Evolutionary conservation across 192 early-diverging fungal species (phyloP).

Genomic region (Thamnidium elegans): DNA sequence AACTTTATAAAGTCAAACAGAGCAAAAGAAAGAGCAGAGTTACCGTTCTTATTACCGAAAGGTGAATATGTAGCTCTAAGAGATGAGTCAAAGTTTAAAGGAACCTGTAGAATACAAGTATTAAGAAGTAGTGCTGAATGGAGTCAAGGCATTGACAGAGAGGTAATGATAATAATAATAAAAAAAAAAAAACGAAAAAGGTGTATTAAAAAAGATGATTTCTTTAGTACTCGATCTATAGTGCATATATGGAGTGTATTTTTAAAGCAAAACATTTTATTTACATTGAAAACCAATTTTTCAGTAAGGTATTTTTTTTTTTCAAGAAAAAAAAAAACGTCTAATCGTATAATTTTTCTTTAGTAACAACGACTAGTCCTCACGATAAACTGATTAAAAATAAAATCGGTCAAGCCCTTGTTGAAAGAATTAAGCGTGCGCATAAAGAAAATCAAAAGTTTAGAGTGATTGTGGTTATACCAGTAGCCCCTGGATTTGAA

Average conservation of each 20-base stretch:
- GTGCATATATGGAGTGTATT: conserved; percentile 79
- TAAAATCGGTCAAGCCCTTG: conserved; percentile 55
- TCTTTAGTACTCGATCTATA: conserved; percentile 69
- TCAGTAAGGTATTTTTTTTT: conserved; percentile 48
- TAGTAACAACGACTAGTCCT: conserved; percentile 48
- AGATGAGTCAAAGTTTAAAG: conserved; percentile 60
- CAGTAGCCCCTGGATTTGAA: conserved; percentile 79
- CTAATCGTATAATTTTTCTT: background rate
- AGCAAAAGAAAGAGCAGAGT: conserved; percentile 51
- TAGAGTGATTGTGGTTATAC: conserved; percentile 77
- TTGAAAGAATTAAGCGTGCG: conserved; percentile 72
- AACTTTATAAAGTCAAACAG: conserved; percentile 82
- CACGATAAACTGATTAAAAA: conserved; percentile 45
- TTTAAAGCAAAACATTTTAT: conserved; percentile 78
- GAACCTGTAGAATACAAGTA: conserved; percentile 67
- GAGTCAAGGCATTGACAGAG: conserved; percentile 63
- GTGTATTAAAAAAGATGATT: background rate
- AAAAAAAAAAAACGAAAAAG: background rate
- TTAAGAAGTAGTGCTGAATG: conserved; percentile 69
- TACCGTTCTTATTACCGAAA: conserved; percentile 72
- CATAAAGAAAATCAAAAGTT: conserved; percentile 65
- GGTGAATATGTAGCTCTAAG: conserved; percentile 66
- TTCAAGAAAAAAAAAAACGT: too few species aligned
- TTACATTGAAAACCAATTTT: conserved; percentile 97
- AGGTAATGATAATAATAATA: conserved; percentile 8